Percentiles rank a stretch among this genome's conserved stretches.
Evolutionary conservation across 2,329 filamentous ascomycete species (phyloP).

Genomic region (Trichoderma sp.): DNA sequence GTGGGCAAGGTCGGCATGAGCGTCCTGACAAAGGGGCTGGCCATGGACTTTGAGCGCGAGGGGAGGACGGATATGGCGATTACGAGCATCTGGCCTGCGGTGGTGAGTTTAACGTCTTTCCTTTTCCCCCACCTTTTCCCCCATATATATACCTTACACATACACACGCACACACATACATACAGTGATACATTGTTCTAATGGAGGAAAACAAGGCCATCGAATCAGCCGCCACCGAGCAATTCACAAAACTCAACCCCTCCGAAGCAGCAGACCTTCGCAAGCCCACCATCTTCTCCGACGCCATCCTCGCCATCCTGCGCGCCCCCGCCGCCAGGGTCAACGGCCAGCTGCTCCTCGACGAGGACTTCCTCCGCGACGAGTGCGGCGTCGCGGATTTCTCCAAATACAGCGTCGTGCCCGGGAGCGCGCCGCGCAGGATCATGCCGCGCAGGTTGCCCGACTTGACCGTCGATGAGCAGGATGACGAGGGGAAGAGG

Average conservation of each 20-base stretch:
- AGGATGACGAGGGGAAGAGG: constrained; percentile 75
- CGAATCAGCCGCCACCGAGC: constrained; percentile 72
- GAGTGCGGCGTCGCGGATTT: constrained; percentile 70
- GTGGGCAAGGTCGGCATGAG: constrained; percentile 80
- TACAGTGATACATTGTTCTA: background rate
- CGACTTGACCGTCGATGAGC: constrained; percentile 71
- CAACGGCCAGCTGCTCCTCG: constrained; percentile 72
- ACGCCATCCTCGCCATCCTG: constrained; percentile 75
- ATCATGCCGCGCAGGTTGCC: constrained; percentile 78
- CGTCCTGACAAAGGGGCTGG: constrained; percentile 76
- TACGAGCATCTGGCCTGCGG: constrained; percentile 80
- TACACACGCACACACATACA: background rate
- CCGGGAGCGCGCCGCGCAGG: constrained; percentile 64
- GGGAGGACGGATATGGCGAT: constrained; percentile 70
- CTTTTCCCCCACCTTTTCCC: no score
- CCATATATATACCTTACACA: no score
- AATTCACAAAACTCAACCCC: constrained; percentile 50
- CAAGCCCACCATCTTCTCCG: constrained; percentile 74
- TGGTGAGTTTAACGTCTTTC: constrained; percentile 50
- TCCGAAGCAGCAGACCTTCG: constrained; percentile 61
- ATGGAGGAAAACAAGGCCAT: constrained; percentile 53
- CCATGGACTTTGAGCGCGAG: constrained; percentile 76
- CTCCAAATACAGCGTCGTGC: constrained; percentile 68
- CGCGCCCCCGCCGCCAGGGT: constrained; percentile 59
- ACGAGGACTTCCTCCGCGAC: constrained; percentile 77